Evolutionary conservation across 257 asterid genomes (phyloP).

Genomic region (Paulownia fortunei): DNA sequence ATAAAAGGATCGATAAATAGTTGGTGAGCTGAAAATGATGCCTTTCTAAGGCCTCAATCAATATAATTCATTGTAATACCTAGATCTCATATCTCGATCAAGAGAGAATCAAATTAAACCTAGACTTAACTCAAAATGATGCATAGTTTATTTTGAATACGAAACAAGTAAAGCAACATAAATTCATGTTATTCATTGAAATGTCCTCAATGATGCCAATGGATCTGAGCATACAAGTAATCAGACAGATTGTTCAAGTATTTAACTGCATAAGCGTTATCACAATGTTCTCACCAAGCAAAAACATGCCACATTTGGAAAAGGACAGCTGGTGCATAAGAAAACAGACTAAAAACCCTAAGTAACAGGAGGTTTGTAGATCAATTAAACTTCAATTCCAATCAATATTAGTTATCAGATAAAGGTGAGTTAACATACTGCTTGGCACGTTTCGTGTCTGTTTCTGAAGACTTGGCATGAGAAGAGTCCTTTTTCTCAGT

Average conservation of each 20-base stretch:
- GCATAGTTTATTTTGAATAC: not conserved
- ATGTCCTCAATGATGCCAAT: slow-evolving; percentile 6
- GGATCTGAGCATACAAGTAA: slow-evolving; percentile 8
- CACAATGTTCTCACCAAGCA: slow-evolving; percentile 7
- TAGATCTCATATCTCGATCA: not conserved
- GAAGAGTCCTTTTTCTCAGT: slow-evolving; percentile 62
- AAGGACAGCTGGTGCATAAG: not conserved
- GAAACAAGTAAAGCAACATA: not conserved
- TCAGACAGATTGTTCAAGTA: not conserved
- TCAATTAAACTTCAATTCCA: not conserved
- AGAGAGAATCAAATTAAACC: slow-evolving; percentile 7
- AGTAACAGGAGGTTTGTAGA: not conserved
- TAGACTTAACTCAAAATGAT: slow-evolving; percentile 3
- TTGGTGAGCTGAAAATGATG: not conserved
- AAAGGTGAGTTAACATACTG: slow-evolving; percentile 67
- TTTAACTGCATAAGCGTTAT: not conserved
- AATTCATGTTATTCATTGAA: slow-evolving; percentile 3
- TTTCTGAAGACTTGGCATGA: slow-evolving; percentile 62
- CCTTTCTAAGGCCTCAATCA: slow-evolving; percentile 5
- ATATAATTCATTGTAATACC: not conserved
- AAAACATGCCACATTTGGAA: not conserved
- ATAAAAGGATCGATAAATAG: not conserved
- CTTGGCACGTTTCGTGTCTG: slow-evolving; percentile 90
- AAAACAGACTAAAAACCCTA: not conserved
- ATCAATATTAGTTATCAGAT: slow-evolving; percentile 12